phyloP scores from a whole-genome alignment of 2,329 filamentous ascomycete species.

The Apiospora sp. region DNA sequence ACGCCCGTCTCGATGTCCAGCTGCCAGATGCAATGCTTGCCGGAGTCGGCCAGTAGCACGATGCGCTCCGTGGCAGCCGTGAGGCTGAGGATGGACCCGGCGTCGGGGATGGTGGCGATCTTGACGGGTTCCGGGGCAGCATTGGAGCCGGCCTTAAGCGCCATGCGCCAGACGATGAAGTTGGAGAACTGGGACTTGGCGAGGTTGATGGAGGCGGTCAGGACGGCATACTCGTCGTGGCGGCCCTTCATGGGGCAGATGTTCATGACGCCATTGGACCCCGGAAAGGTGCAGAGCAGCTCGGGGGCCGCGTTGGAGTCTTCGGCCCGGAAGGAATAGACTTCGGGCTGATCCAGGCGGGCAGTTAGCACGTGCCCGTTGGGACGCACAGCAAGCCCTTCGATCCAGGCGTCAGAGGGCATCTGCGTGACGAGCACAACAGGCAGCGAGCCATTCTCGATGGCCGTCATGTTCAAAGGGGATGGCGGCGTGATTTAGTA shows the following conservation, averaged over 20 bases:
- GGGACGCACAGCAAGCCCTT: conserved; percentile 40
- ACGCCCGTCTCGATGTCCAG: conserved; percentile 38
- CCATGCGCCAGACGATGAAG: conserved; percentile 39
- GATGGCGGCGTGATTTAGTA: background rate
- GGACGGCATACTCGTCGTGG: conserved; percentile 39
- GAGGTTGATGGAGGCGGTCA: conserved; percentile 38
- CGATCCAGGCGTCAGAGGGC: conserved; percentile 43
- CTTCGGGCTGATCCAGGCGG: conserved; percentile 41
- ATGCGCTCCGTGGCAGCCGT: conserved; percentile 36
- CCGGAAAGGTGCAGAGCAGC: conserved; percentile 38
- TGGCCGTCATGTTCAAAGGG: background rate
- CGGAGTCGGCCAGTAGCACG: conserved; percentile 38
- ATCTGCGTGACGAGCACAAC: conserved; percentile 42
- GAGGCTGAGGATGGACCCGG: conserved; percentile 36
- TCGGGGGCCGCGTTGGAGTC: conserved; percentile 37
- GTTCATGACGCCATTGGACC: conserved; percentile 39
- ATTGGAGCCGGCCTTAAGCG: conserved; percentile 38
- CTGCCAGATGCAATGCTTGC: conserved; percentile 37
- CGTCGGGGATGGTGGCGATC: conserved; percentile 34
- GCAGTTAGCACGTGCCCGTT: conserved; percentile 40
- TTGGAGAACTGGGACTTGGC: conserved; percentile 40
- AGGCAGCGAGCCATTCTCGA: conserved; percentile 16
- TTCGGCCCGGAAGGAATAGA: conserved; percentile 41
- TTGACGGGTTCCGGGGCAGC: conserved; percentile 34
- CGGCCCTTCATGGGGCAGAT: conserved; percentile 36